phyloP scores from a whole-genome alignment of 2,329 filamentous ascomycete species.

The Trichoderma breve region DNA sequence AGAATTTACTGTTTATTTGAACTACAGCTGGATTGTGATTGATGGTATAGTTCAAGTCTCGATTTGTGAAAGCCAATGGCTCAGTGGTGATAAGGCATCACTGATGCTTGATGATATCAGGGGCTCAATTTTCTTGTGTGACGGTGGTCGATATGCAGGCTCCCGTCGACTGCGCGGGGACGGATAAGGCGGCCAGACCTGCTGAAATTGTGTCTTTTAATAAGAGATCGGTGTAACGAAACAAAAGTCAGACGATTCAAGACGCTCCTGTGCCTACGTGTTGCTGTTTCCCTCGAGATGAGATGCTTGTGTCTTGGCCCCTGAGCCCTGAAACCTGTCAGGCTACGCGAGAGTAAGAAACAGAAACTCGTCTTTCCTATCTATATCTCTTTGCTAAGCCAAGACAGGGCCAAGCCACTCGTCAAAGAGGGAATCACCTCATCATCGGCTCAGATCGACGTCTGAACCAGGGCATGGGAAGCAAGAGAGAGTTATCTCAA shows the following conservation, averaged over 20 bases:
- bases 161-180: neutral
- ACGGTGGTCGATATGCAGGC: neutral
- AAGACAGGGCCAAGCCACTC: slow-evolving; percentile 6
- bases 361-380: neutral
- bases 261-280: neutral
- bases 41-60: neutral
- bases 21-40: neutral
- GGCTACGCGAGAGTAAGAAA: neutral
- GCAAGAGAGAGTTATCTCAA: too few relatives aligned
- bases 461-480: neutral
- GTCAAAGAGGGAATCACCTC: neutral
- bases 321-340: neutral
- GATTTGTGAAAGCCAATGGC: neutral
- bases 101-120: neutral
- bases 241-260: neutral
- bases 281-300: neutral
- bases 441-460: neutral
- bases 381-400: neutral
- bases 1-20: neutral
- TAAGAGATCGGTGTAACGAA: neutral
- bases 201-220: neutral
- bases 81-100: neutral
- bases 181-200: neutral
- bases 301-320: neutral
- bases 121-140: neutral